Percentiles rank a stretch among this genome's conserved stretches.
Conservation (phyloP, 139 green algal genomes). For the Chlamydomonas applanata region DNA sequence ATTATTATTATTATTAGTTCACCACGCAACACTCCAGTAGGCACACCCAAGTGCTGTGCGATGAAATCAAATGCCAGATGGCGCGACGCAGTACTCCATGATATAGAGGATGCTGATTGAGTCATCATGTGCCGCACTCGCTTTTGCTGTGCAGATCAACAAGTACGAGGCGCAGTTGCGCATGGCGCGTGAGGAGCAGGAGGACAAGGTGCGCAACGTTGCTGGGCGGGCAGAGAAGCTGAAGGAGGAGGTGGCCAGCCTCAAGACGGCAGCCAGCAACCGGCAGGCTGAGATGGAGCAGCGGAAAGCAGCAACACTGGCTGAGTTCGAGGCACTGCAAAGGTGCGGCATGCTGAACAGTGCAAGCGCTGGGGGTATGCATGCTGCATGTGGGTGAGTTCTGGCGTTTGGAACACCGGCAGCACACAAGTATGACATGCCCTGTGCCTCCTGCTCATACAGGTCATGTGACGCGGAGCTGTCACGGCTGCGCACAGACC, state of each 20-base stretch:
- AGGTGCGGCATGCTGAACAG: conserved; percentile 46
- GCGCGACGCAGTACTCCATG: background rate
- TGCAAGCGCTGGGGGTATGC: too few relatives aligned
- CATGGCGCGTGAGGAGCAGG: conserved; percentile 48
- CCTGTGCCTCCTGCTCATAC: background rate
- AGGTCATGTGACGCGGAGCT: conserved; percentile 33
- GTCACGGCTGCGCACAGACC: conserved; percentile 44
- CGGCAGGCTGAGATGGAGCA: conserved; percentile 51
- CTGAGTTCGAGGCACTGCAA: conserved; percentile 49
- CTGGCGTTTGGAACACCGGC: too few relatives aligned
- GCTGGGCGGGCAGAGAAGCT: conserved; percentile 47
- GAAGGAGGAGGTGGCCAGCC: conserved; percentile 24
- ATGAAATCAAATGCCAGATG: too few relatives aligned
- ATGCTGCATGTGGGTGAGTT: too few relatives aligned
- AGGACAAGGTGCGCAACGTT: conserved; percentile 35
- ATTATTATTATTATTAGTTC: too few relatives aligned
- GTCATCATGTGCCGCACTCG: background rate
- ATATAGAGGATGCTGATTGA: background rate
- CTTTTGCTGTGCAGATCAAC: conserved; percentile 35
- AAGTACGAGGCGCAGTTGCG: conserved; percentile 50
- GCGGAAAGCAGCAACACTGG: conserved; percentile 15
- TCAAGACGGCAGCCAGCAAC: conserved; percentile 32
- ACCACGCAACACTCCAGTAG: too few relatives aligned
- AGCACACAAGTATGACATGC: too few relatives aligned
- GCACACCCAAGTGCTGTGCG: too few relatives aligned